Evolutionary conservation across 441 rosid genomes (phyloP).

Genomic region (Jatropha multifida): DNA sequence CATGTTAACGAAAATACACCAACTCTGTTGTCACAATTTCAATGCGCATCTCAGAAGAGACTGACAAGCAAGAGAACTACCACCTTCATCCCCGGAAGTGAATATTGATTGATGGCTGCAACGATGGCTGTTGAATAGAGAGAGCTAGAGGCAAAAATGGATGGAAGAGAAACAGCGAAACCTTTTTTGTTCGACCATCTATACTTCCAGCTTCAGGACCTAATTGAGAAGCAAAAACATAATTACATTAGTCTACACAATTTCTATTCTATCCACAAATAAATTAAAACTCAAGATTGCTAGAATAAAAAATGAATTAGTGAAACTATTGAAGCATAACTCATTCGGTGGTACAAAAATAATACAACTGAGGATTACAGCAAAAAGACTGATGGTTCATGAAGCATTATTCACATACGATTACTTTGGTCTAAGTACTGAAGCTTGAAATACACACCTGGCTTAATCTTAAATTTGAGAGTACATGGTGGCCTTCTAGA

Average conservation of each 20-base stretch:
- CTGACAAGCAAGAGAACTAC: background rate
- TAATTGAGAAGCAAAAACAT: slow-evolving; percentile 27
- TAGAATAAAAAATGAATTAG: too few relatives aligned
- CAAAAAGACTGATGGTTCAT: background rate
- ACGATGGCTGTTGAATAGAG: slow-evolving; percentile 77
- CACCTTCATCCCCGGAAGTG: slow-evolving; percentile 69
- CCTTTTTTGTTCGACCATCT: slow-evolving; percentile 74
- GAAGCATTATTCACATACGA: background rate
- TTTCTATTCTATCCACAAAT: background rate
- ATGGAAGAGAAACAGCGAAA: slow-evolving; percentile 83
- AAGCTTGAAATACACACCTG: slow-evolving; percentile 45
- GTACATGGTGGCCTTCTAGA: slow-evolving; percentile 59
- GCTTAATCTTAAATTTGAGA: slow-evolving; percentile 86
- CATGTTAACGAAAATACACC: too few relatives aligned
- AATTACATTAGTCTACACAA: background rate
- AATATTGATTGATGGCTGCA: slow-evolving; percentile 84
- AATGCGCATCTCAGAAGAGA: slow-evolving; percentile 12
- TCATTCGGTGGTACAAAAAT: background rate
- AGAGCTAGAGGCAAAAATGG: slow-evolving; percentile 87
- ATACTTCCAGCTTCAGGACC: slow-evolving; percentile 88
- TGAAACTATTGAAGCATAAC: background rate
- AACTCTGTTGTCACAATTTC: background rate
- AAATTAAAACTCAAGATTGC: background rate
- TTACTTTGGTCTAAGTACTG: background rate
- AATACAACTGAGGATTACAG: background rate